Evolutionary conservation across 495 filamentous ascomycete species (phyloP).

Genomic region (Penicillium chermesinum): DNA sequence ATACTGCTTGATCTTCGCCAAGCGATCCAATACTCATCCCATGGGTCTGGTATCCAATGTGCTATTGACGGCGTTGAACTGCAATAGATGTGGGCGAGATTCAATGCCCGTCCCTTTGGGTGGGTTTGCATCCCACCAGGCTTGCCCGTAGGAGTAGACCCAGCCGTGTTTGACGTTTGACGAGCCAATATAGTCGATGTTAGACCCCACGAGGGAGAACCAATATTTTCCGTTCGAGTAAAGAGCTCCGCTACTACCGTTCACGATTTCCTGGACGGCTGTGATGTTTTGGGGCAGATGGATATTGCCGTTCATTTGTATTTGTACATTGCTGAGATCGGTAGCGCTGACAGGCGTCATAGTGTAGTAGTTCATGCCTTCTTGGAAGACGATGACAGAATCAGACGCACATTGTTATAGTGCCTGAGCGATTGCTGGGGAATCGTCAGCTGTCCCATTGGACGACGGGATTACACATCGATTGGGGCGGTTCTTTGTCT

Average conservation of each 20-base stretch:
- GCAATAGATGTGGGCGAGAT: slow-evolving; percentile 35
- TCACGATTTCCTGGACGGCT: slow-evolving; percentile 29
- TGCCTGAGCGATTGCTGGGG: slow-evolving; percentile 23
- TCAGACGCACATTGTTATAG: slow-evolving; percentile 30
- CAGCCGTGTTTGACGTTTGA: slow-evolving; percentile 31
- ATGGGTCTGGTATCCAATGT: slow-evolving; percentile 35
- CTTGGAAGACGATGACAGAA: slow-evolving; percentile 30
- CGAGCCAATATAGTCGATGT: slow-evolving; percentile 30
- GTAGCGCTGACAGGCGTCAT: slow-evolving; percentile 32
- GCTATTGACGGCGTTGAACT: slow-evolving; percentile 31
- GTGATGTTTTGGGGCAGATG: slow-evolving; percentile 36
- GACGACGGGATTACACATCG: slow-evolving; percentile 19
- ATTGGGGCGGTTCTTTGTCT: slow-evolving; percentile 5
- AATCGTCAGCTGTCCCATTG: slow-evolving; percentile 32
- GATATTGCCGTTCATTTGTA: slow-evolving; percentile 36
- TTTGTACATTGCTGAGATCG: slow-evolving; percentile 38
- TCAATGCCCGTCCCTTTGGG: slow-evolving; percentile 30
- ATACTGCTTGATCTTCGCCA: slow-evolving; percentile 25
- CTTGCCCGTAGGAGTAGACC: slow-evolving; percentile 43
- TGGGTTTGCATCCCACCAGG: slow-evolving; percentile 42
- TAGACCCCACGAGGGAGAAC: slow-evolving; percentile 31
- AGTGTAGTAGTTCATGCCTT: slow-evolving; percentile 37
- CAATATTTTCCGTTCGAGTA: slow-evolving; percentile 21
- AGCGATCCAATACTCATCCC: slow-evolving; percentile 42
- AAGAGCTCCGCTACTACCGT: slow-evolving; percentile 12